These are phyloP conservation scores for Lepidium sativum DNA, from an alignment of 345 rosid species.

Conservation along the genomic window DNA sequence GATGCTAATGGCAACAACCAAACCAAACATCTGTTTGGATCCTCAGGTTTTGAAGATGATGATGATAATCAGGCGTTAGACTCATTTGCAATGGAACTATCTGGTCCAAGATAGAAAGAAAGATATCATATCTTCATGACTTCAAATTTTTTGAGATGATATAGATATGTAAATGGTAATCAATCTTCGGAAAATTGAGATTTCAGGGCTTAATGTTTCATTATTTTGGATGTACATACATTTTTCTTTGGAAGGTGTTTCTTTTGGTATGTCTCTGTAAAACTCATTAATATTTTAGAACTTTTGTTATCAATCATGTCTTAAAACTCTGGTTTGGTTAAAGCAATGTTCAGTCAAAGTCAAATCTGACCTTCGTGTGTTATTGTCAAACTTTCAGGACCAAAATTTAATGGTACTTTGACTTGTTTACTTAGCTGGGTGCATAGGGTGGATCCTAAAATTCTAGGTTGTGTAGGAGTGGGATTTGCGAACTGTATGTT, in stretches of 20 bases:
- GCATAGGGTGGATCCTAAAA: too few species aligned
- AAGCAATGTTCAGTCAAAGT: constrained; percentile 14
- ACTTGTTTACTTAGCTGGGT: neutral
- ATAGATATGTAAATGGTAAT: constrained; percentile 23
- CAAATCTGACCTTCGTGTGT: neutral
- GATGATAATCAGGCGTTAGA: constrained; percentile 69
- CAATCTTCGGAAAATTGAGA: neutral
- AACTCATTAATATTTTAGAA: constrained; percentile 1
- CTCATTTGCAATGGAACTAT: constrained; percentile 84
- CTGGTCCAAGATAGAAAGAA: constrained; percentile 75
- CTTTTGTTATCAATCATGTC: neutral
- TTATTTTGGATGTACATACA: constrained; percentile 9
- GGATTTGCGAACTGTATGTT: too few species aligned
- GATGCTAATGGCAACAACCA: constrained; percentile 30
- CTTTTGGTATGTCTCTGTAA: neutral
- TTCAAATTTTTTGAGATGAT: neutral
- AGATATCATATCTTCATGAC: neutral
- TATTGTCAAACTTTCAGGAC: neutral
- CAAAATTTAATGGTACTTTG: neutral
- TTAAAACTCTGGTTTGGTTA: constrained; percentile 6
- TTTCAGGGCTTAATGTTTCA: neutral
- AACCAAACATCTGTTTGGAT: constrained; percentile 45
- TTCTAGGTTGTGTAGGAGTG: too few species aligned
- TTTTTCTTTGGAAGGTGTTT: neutral
- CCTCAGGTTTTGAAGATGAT: constrained; percentile 63